Conservation (phyloP, 768 basidiomycete genomes). For the Phylloporus arenicola region DNA sequence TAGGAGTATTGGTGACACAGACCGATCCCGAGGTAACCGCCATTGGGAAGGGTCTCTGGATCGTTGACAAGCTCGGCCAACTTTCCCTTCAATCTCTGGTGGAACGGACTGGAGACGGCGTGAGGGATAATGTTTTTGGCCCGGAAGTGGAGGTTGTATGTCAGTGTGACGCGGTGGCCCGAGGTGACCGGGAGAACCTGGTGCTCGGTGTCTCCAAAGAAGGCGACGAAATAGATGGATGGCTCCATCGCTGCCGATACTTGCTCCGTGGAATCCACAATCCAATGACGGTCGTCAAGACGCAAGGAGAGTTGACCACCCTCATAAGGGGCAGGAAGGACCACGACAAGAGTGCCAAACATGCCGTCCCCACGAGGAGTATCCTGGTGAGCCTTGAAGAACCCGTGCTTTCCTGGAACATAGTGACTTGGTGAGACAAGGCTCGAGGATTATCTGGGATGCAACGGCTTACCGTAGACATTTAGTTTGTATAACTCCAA, state of each 20-base stretch:
- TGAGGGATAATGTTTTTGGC: not conserved
- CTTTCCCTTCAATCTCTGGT: not conserved
- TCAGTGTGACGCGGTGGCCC: conserved; percentile 33
- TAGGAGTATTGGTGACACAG: conserved; percentile 30
- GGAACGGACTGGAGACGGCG: not conserved
- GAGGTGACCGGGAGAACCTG: conserved; percentile 30
- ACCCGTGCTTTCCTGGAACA: conserved; percentile 26
- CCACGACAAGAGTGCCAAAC: conserved; percentile 48
- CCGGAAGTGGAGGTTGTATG: conserved; percentile 33
- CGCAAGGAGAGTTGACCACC: conserved; percentile 36
- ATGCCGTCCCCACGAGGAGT: conserved; percentile 39
- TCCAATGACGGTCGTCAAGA: conserved; percentile 31
- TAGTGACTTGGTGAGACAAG: too few relatives aligned
- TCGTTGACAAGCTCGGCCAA: conserved; percentile 19
- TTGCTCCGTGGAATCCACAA: conserved; percentile 32
- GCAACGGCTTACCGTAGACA: not conserved
- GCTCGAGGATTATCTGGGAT: too few relatives aligned
- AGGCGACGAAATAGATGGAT: conserved; percentile 34
- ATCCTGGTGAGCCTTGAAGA: conserved; percentile 49
- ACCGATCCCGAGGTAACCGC: conserved; percentile 34
- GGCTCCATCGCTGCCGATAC: not conserved
- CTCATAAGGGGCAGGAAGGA: conserved; percentile 41
- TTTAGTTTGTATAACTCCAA: not conserved
- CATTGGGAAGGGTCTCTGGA: conserved; percentile 6
- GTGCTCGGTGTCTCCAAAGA: conserved; percentile 41